phyloP scores from a whole-genome alignment of 176 grass and related monocot genomes.

The Oryza brachyantha region DNA sequence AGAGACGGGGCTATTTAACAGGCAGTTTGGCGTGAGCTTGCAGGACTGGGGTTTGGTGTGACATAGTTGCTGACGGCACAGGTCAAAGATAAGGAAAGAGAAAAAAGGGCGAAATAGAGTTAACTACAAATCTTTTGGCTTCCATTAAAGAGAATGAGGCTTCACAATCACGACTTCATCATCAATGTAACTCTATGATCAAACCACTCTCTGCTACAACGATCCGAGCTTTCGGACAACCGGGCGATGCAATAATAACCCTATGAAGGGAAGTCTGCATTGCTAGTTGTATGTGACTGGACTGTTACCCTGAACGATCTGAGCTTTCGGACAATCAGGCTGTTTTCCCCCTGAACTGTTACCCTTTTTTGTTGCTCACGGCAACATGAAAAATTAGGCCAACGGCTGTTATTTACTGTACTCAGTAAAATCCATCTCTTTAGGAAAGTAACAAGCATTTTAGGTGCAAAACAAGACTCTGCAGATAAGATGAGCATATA shows the following conservation, averaged over 20 bases:
- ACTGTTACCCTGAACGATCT: too few relatives aligned
- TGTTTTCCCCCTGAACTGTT: not conserved
- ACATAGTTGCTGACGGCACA: not conserved
- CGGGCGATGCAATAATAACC: not conserved
- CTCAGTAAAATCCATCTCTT: not conserved
- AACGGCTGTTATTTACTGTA: not conserved
- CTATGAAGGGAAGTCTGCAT: not conserved
- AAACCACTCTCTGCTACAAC: not conserved
- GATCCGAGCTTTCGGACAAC: not conserved
- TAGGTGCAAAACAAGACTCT: too few relatives aligned
- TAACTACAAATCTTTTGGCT: not conserved
- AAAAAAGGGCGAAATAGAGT: not conserved
- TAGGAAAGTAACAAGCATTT: too few relatives aligned
- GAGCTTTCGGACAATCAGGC: too few relatives aligned
- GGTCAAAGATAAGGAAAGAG: not conserved
- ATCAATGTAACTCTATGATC: not conserved
- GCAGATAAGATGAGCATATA: not conserved
- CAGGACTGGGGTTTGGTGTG: not conserved
- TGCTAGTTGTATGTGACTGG: not conserved
- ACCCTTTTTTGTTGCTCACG: too few relatives aligned
- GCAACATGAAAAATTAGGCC: not conserved
- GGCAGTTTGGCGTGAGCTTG: not conserved
- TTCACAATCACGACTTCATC: not conserved
- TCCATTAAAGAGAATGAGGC: not conserved
- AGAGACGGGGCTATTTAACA: not conserved